Conservation (phyloP, 805 yeast genomes). For the Saturnispora quitensis region DNA sequence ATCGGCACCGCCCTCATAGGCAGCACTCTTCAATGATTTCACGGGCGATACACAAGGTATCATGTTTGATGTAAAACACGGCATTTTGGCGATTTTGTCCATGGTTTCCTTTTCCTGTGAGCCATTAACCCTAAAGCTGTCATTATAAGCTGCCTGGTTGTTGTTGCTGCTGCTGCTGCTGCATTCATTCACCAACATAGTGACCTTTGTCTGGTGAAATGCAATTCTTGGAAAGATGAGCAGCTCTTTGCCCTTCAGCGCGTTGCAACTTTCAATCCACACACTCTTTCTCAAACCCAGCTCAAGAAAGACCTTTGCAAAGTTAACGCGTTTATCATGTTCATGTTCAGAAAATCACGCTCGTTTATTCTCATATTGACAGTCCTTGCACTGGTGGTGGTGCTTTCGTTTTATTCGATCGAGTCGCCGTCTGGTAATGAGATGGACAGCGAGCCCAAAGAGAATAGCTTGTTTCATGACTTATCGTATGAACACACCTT, state of each 20-base stretch:
- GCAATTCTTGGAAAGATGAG: neutral
- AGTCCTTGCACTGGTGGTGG: neutral
- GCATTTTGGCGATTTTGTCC: neutral
- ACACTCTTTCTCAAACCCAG: neutral
- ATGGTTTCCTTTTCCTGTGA: too few relatives aligned
- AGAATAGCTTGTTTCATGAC: neutral
- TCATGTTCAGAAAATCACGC: neutral
- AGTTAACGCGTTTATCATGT: neutral
- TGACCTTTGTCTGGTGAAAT: neutral
- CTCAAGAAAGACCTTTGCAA: neutral
- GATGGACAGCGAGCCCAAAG: neutral
- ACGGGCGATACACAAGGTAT: neutral
- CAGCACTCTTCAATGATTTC: neutral
- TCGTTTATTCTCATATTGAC: neutral
- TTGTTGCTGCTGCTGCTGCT: neutral
- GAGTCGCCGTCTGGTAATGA: neutral
- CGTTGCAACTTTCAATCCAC: neutral
- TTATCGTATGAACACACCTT: neutral
- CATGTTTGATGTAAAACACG: neutral
- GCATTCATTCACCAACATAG: neutral
- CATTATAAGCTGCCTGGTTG: neutral
- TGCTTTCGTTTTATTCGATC: neutral
- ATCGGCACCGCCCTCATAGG: neutral
- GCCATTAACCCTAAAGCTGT: too few relatives aligned
- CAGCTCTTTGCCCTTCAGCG: neutral